Evolutionary conservation across 2,329 filamentous ascomycete species (phyloP), one percentile per base, ranked within the genome.

Genomic region (Didymella keratinophila): DNA sequence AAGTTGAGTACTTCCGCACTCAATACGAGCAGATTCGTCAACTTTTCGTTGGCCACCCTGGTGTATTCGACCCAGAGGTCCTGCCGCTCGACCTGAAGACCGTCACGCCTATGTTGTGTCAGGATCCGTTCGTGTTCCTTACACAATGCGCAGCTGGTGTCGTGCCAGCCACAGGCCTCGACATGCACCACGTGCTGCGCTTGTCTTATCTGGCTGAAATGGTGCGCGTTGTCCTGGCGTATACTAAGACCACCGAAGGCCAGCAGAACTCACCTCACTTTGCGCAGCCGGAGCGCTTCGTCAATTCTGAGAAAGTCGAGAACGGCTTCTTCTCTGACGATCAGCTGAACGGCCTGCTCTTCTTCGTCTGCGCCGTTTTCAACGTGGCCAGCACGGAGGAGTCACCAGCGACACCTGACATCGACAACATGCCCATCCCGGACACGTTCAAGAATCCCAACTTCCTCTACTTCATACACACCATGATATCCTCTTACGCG

Each of bases 131-230:
- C 74, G 78, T 91, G 2, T 96, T 97, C 77, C 80, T 98, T 52
- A 87, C 91, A 14, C 91, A 97, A 72, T 89, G 87, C 68, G 87
- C 91, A 1, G 85, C 93, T 50, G 89, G 87, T 53, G 75, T 96
- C 18, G 83, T 86, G 7, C 84, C 89, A 9, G 84, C 88, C 2
- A 84, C 92, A 27, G 81, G 85, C 39, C 83, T 91, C 37, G 91
- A 96, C 54, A 86, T 96, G 41, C 85, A 89, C 39, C 90, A 97
- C 74, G 77, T 98, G 50, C 78, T 98, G 48, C 88, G 90, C 36
- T 81, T 98, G 44, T 97, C 93, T 78, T 97, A 96, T 72, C 83
- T 96, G 54, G 92, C 92, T 2, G 95, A 99, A 77, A 87, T 99
- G 56, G 87, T 96, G 59, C 96, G 96, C 78, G 88, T 93, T 6